A percentile compares a stretch with the other conserved stretches of the same genome.
Conservation (phyloP, 1,284 basidiomycete genomes). For the Trametes pubescens region DNA sequence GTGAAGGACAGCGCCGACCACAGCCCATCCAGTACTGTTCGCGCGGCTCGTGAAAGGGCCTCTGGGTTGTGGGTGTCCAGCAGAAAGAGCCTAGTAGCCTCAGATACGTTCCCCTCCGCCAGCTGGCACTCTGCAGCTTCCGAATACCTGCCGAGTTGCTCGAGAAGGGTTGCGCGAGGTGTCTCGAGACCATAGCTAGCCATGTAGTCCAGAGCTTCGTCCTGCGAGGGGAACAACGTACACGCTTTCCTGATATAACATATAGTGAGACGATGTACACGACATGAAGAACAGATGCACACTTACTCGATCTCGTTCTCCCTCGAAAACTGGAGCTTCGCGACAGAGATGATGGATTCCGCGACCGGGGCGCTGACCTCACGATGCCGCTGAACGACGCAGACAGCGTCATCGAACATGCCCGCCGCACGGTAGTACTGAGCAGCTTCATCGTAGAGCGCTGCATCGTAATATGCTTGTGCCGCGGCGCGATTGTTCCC, state of each 20-base stretch:
- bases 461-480: not conserved
- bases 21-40: not conserved
- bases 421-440: slow-evolving; percentile 55
- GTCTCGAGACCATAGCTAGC: slow-evolving; percentile 63
- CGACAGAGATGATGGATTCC: slow-evolving; percentile 54
- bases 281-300: too few relatives aligned
- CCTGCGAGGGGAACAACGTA: slow-evolving; percentile 56
- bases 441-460: slow-evolving; percentile 1
- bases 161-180: slow-evolving; percentile 59
- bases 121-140: slow-evolving; percentile 68
- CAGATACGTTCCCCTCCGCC: slow-evolving; percentile 54
- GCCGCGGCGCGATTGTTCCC: slow-evolving; percentile 50
- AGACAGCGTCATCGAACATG: slow-evolving; percentile 62
- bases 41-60: not conserved
- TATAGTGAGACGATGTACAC: not conserved
- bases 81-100: slow-evolving; percentile 59
- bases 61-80: slow-evolving; percentile 38
- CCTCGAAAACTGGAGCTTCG: slow-evolving; percentile 61
- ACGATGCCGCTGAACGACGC: slow-evolving; percentile 50
- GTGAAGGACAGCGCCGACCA: not conserved
- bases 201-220: slow-evolving; percentile 66
- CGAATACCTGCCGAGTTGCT: slow-evolving; percentile 49
- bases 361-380: slow-evolving; percentile 47
- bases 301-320: slow-evolving; percentile 55
- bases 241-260: slow-evolving; percentile 52